phyloP scores from a whole-genome alignment of 306 rosid species.

The Lupinus albus region DNA sequence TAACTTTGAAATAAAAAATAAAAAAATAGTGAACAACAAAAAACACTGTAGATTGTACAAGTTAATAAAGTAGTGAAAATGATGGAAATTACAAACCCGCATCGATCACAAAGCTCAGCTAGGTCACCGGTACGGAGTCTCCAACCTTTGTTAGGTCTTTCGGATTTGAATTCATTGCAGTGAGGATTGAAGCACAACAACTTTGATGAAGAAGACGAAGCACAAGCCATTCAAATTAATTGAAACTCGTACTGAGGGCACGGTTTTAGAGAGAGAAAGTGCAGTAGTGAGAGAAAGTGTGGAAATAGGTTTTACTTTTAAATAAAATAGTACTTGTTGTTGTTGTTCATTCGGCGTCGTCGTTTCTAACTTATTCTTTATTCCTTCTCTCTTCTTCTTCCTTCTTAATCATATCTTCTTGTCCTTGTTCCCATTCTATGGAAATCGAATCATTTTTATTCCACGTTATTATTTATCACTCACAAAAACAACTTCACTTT shows the following conservation, averaged over 20 bases:
- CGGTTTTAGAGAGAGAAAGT: slow-evolving; percentile 56
- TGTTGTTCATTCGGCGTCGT: slow-evolving; percentile 53
- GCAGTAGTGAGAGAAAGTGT: slow-evolving; percentile 32
- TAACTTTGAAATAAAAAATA: not conserved
- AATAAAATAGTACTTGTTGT: slow-evolving; percentile 27
- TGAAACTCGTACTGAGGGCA: not conserved
- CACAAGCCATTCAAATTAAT: slow-evolving; percentile 36
- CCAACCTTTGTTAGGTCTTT: slow-evolving; percentile 86
- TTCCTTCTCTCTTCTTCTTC: not conserved
- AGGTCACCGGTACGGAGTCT: slow-evolving; percentile 81
- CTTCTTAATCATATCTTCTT: too few relatives aligned
- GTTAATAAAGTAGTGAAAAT: slow-evolving; percentile 17
- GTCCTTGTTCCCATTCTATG: not conserved
- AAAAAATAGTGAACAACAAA: not conserved
- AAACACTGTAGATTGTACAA: slow-evolving; percentile 21
- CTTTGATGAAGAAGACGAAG: slow-evolving; percentile 41
- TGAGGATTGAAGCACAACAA: slow-evolving; percentile 74
- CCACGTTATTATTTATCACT: not conserved
- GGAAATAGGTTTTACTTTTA: slow-evolving; percentile 25
- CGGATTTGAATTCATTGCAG: slow-evolving; percentile 83
- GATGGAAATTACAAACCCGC: slow-evolving; percentile 65
- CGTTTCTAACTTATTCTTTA: slow-evolving; percentile 42
- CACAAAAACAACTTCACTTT: not conserved
- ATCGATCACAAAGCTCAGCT: slow-evolving; percentile 93
- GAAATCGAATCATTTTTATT: too few relatives aligned